A percentile compares a stretch with the other conserved stretches of the same genome.
These are phyloP conservation scores for Saccharomycopsis sp. DNA, from an alignment of 805 yeast species.

Conservation along the genomic window DNA sequence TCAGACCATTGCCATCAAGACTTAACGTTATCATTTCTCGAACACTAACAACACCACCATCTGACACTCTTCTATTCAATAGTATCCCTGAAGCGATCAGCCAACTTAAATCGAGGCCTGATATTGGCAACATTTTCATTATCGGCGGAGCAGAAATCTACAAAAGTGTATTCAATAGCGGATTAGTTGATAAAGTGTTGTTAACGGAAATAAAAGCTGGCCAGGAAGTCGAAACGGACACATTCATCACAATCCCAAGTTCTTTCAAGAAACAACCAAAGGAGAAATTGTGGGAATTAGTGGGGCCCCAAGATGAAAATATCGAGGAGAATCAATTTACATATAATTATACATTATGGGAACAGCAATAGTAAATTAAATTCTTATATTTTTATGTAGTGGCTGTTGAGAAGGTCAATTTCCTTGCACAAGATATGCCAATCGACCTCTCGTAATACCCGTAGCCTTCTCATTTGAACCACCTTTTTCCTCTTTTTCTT, in stretches of 20 bases:
- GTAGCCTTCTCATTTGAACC: conserved; percentile 11
- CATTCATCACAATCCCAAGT: conserved; percentile 41
- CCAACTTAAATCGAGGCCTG: conserved; percentile 24
- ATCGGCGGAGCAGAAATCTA: conserved; percentile 95
- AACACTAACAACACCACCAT: conserved; percentile 1
- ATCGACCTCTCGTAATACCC: conserved; percentile 56
- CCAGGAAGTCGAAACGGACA: conserved; percentile 52
- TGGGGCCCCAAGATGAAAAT: conserved; percentile 29
- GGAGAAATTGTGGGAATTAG: conserved; percentile 33
- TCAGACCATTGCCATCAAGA: conserved; percentile 75
- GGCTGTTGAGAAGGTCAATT: conserved; percentile 61
- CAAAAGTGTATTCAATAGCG: conserved; percentile 40
- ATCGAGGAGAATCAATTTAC: conserved; percentile 42
- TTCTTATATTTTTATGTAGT: conserved; percentile 17
- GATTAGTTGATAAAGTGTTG: conserved; percentile 46
- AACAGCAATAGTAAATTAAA: conserved; percentile 24
- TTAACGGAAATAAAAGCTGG: conserved; percentile 58
- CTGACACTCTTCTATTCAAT: conserved; percentile 30
- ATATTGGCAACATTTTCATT: conserved; percentile 58
- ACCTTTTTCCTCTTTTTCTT: conserved; percentile 16
- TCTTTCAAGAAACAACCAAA: conserved; percentile 31
- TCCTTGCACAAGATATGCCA: conserved; percentile 87
- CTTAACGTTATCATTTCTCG: conserved; percentile 71
- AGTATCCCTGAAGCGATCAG: conserved; percentile 40
- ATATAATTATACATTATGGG: conserved; percentile 61